Base-by-base conservation (phyloP, 441 rosid species). In the Croton setiger region DNA sequence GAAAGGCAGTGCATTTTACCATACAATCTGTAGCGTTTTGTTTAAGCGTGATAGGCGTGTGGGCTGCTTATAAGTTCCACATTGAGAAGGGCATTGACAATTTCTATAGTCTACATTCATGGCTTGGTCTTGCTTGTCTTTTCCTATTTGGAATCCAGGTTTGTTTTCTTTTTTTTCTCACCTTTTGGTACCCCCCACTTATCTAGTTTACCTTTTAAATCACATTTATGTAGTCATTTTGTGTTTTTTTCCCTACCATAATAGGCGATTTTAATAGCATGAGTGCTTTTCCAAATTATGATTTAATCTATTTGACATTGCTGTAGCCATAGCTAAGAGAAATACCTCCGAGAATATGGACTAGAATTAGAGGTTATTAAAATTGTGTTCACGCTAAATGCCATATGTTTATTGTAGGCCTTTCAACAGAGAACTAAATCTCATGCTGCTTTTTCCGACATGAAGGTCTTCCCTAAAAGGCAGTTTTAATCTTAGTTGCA, bases 101-200 rank as follows among this genome's bases (percentile, higher is more conserved):
- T 65, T 92, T 92, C 79, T 92, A 92, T 89, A 92, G 93, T 82
- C 85, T 92, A 58, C 98, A 90, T 81, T 92, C 98, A 0, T 92
- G 98, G 98, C 83, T 90, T 67, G 98, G 98, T 49, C 73, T 92
- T 44, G 83, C 90, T 72, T 90, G 96, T 76, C 81, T 92, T 55
- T 80, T 83, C 69, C 83, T 87, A 47, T 92, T 92, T 23, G 81
- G 90, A 33, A 72, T 85, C 71, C 98, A 92, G 97, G 97, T 89
- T 73, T 49, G 69, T 36, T 36, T 51, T 4, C 44, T 68, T 41
- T 8, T 39, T 1, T 0, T 39, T 9, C 51, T 2, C 8, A 2
- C 10, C 35, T 18, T 18, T 33, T 20, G 8, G 10, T 17, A 23
- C 13, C 14, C n/a, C 4, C 10, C 11, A 21, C 14, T 23, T 44